These are phyloP conservation scores for Phyllosticta citribraziliensis DNA, from an alignment of 2,329 filamentous ascomycete species.

Conservation along the genomic window DNA sequence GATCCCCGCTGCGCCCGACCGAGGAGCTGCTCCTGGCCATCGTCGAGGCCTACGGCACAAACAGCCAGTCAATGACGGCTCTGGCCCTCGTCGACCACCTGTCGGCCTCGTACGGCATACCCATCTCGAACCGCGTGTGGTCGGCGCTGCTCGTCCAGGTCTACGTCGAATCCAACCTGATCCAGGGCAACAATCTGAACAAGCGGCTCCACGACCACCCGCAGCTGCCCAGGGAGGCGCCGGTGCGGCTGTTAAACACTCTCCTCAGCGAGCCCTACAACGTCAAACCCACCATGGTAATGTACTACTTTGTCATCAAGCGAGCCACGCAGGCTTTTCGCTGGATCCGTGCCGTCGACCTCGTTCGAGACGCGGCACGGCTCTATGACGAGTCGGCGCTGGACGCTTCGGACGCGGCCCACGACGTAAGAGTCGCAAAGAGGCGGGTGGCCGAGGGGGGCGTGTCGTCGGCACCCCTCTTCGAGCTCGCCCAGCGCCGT, in stretches of 20 bases:
- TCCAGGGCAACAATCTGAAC: conserved; percentile 12
- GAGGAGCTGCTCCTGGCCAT: conserved; percentile 51
- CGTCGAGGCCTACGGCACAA: conserved; percentile 59
- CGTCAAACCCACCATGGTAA: conserved; percentile 46
- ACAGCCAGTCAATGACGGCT: conserved; percentile 51
- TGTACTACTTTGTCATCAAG: conserved; percentile 36
- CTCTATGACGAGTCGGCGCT: not conserved
- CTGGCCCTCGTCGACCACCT: conserved; percentile 53
- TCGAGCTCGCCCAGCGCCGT: not conserved
- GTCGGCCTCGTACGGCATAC: conserved; percentile 48
- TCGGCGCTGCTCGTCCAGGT: conserved; percentile 57
- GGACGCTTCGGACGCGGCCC: not conserved
- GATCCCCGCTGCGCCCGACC: conserved; percentile 51
- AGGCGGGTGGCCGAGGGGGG: not conserved
- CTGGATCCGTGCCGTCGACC: not conserved
- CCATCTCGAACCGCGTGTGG: conserved; percentile 53
- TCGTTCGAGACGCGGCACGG: not conserved
- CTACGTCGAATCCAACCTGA: conserved; percentile 42
- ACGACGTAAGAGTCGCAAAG: not conserved
- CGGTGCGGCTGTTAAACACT: conserved; percentile 46
- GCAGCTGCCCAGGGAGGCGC: conserved; percentile 32
- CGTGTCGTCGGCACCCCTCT: not conserved
- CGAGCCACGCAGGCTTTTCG: not conserved
- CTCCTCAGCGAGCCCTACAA: conserved; percentile 52
- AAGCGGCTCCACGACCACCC: conserved; percentile 21